Evolutionary conservation across 768 basidiomycete genomes (phyloP), one percentile per base, ranked within the genome.

Genomic region (Mycena amicta): DNA sequence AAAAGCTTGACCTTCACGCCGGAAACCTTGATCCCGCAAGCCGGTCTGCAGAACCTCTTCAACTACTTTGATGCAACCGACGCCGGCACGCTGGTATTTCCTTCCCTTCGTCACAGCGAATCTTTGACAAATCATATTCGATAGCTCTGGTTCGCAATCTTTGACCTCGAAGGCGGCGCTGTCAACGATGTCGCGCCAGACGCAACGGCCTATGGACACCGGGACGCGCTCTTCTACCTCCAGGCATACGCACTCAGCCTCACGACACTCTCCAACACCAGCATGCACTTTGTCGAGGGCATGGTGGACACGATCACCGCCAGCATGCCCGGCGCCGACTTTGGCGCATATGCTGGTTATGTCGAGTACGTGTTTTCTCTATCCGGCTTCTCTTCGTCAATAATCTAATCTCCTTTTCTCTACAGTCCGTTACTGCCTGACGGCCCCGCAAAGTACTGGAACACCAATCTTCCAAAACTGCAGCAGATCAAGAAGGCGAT

Each of bases 101-200:
- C 25, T 13, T 29, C 27, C 22, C 43, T 45, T n/a, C n/a, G n/a
- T n/a, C n/a, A n/a, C n/a, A n/a, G n/a, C n/a, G n/a, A n/a, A n/a
- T n/a, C n/a, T n/a, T n/a, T n/a, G n/a, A n/a, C 33, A 37, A 37
- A 37, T 18, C 33, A 18, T 16, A 6, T 45, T 6, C 43, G 12
- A n/a, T n/a, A 63, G 61, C 55, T 63, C 26, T 63, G 62, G 62
- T 63, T 63, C 27, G 62, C 62, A 12, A 60, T 63, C 26, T 63
- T 63, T 20, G 63, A 64, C 56, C 26, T 61, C 47, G 50, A 64
- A 37, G 63, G 53, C 37, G 63, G 63, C 1, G 63, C 56, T 8
- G 56, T 61, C 26, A 64, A 61, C 25, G 63, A 64, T 28, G 60
- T 64, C 4, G n/a, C 63, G 37, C 55, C 54, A 45, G 50, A 61